Conservation (phyloP, 192 early-diverging fungal genomes). For the Gonapodya sp. region DNA sequence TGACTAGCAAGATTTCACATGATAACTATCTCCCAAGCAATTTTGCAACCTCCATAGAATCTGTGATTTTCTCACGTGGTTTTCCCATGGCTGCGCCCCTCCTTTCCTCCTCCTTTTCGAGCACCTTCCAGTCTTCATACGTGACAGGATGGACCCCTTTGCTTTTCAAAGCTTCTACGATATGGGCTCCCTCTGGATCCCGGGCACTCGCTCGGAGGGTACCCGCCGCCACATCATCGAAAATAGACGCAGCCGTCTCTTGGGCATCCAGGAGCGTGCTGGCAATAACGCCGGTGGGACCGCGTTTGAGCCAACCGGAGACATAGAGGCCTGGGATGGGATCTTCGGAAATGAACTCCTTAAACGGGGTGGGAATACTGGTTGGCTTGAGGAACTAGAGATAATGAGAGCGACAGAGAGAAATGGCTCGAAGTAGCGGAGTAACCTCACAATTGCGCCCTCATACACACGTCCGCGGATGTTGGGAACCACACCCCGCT, state of each 20-base stretch:
- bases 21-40: too few relatives aligned
- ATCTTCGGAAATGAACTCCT: background rate
- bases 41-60: conserved; percentile 52
- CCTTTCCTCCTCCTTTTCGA: conserved; percentile 66
- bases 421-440: background rate
- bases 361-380: background rate
- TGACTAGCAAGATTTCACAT: too few relatives aligned
- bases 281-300: conserved; percentile 87
- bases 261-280: conserved; percentile 89
- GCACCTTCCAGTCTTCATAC: conserved; percentile 69
- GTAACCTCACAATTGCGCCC: conserved; percentile 13
- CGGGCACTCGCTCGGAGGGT: background rate
- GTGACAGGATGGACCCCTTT: conserved; percentile 40
- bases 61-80: conserved; percentile 70
- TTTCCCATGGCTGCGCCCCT: conserved; percentile 56
- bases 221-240: background rate
- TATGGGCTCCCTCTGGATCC: conserved; percentile 21
- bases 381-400: background rate
- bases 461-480: conserved; percentile 59
- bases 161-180: conserved; percentile 26
- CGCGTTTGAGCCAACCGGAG: conserved; percentile 91
- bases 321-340: conserved; percentile 65
- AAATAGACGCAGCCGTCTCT: conserved; percentile 54
- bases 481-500: conserved; percentile 66
- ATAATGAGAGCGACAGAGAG: background rate